These are phyloP conservation scores for Leccinum subgranulosum DNA, from an alignment of 768 basidiomycete genomes.

Conservation along the genomic window DNA sequence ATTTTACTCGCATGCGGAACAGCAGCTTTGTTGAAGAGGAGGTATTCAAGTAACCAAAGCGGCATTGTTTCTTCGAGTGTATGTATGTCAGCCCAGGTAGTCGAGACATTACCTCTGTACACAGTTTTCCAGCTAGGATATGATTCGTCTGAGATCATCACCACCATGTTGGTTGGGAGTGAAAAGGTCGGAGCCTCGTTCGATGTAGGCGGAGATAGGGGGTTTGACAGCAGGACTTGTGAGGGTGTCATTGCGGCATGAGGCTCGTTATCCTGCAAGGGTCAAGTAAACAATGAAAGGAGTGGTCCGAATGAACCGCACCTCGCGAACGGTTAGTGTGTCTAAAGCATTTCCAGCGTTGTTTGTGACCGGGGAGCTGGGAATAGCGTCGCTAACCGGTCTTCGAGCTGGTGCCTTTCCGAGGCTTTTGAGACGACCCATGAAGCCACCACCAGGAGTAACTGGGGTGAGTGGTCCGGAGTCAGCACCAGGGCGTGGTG, in stretches of 20 bases:
- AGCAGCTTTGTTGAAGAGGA: constrained; percentile 64
- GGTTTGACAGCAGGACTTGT: constrained; percentile 52
- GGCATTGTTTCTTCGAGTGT: constrained; percentile 77
- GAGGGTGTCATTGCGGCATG: constrained; percentile 45
- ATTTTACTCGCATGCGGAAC: constrained; percentile 63
- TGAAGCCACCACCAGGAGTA: constrained; percentile 57
- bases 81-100: constrained; percentile 50
- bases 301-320: constrained; percentile 12
- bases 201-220: constrained; percentile 63
- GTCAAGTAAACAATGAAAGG: not conserved
- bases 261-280: constrained; percentile 22
- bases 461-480: constrained; percentile 42
- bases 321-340: constrained; percentile 19
- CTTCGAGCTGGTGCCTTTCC: constrained; percentile 53
- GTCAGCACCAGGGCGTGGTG: constrained; percentile 27
- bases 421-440: constrained; percentile 77
- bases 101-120: constrained; percentile 69
- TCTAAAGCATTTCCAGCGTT: constrained; percentile 15
- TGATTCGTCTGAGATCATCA: constrained; percentile 83
- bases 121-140: constrained; percentile 70
- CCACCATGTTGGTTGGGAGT: constrained; percentile 55
- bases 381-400: constrained; percentile 14
- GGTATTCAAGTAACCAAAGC: constrained; percentile 84
- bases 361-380: constrained; percentile 24
- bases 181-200: constrained; percentile 67